These are phyloP conservation scores for Pezicula radicicola DNA, from an alignment of 2,329 filamentous ascomycete genomes.

Conservation along the genomic window DNA sequence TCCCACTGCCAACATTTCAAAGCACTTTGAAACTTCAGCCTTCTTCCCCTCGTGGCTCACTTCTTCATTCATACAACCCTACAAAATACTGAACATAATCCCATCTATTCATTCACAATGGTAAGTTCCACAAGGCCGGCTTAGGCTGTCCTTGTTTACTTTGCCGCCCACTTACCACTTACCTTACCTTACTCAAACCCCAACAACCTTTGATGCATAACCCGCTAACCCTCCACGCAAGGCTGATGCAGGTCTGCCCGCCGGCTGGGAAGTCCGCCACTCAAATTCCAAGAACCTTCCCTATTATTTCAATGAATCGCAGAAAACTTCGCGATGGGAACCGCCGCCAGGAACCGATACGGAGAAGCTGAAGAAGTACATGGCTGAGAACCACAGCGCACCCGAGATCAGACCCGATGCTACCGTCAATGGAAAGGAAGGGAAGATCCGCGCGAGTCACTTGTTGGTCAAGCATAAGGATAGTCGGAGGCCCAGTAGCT, in stretches of 20 bases:
- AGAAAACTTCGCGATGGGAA: constrained; percentile 93
- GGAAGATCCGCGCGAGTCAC: constrained; percentile 92
- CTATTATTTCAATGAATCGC: constrained; percentile 92
- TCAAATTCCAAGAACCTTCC: constrained; percentile 98
- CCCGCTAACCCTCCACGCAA: constrained; percentile 28
- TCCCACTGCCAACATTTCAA: no score
- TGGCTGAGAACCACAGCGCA: constrained; percentile 80
- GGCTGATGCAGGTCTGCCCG: constrained; percentile 77
- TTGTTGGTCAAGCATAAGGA: constrained; percentile 90
- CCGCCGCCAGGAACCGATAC: constrained; percentile 84
- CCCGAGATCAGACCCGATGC: constrained; percentile 37
- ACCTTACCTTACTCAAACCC: no score
- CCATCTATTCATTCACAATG: constrained; percentile 13
- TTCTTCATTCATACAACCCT: neutral
- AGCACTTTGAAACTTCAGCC: neutral
- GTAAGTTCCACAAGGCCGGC: constrained; percentile 8
- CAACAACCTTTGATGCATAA: no score
- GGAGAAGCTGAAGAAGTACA: constrained; percentile 90
- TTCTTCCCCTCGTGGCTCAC: neutral
- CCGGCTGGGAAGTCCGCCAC: constrained; percentile 92
- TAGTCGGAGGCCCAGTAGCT: constrained; percentile 86
- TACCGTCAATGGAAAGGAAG: constrained; percentile 34
- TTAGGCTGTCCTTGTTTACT: constrained; percentile 14
- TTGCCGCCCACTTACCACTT: constrained; percentile 2
- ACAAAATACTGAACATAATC: no score